phyloP scores from a whole-genome alignment of 1,284 basidiomycete species.

The Marasmius fiardii region DNA sequence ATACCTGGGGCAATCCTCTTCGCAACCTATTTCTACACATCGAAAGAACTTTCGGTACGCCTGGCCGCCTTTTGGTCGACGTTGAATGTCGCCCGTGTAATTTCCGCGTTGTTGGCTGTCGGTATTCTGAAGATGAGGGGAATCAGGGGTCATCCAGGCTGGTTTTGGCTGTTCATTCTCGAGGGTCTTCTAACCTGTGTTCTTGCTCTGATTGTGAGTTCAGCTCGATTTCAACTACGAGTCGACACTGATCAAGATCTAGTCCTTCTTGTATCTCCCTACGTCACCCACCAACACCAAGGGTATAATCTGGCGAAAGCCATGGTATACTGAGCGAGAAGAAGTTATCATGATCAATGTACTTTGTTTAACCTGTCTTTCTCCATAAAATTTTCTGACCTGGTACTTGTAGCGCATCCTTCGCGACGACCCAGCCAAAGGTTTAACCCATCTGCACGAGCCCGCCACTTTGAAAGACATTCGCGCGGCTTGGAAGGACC shows the following conservation, averaged over 20 bases:
- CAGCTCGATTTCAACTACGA: not conserved
- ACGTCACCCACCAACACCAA: not conserved
- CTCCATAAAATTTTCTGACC: not conserved
- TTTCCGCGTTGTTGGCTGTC: not conserved
- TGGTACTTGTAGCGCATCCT: not conserved
- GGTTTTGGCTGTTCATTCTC: not conserved
- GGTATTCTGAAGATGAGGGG: not conserved
- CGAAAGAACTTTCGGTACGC: not conserved
- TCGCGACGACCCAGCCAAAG: constrained; percentile 1
- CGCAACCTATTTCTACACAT: not conserved
- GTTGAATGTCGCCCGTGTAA: not conserved
- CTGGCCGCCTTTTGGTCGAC: not conserved
- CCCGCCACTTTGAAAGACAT: not conserved
- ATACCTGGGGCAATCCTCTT: not conserved
- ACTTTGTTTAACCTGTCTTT: not conserved
- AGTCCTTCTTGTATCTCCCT: not conserved
- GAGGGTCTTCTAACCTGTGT: not conserved
- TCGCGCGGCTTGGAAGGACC: constrained; percentile 1
- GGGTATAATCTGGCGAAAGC: not conserved
- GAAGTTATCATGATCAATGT: not conserved
- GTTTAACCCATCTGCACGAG: not conserved
- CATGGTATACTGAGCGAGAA: not conserved
- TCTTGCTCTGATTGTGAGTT: not conserved
- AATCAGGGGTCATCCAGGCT: not conserved
- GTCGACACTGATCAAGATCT: not conserved